Evolutionary conservation across 2,329 filamentous ascomycete genomes (phyloP).

Genomic region (Rhynchosporium graminicola): DNA sequence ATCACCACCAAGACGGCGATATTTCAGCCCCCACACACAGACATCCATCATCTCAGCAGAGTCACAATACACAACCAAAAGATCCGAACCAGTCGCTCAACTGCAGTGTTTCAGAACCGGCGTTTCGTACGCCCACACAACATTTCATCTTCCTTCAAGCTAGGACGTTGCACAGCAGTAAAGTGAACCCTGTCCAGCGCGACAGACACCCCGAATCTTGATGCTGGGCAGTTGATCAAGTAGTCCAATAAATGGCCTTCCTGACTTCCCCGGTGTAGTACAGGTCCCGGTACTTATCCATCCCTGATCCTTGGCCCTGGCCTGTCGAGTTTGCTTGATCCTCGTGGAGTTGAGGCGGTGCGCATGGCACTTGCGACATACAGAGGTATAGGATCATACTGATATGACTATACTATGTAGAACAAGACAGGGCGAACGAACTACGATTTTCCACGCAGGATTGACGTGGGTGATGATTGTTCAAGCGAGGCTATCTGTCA

Average conservation of each 20-base stretch:
- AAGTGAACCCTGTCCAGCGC: background rate
- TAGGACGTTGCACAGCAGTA: background rate
- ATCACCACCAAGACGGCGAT: constrained; percentile 1
- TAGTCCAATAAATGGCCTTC: background rate
- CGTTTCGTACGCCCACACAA: background rate
- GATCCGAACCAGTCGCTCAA: background rate
- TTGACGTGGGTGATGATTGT: background rate
- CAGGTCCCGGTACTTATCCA: background rate
- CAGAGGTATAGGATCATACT: background rate
- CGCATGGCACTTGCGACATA: background rate
- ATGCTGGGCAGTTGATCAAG: no score
- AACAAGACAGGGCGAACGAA: background rate
- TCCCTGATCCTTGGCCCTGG: background rate
- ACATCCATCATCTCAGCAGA: background rate
- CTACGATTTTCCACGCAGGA: background rate
- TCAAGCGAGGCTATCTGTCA: no score
- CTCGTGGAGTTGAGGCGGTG: background rate
- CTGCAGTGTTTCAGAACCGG: background rate
- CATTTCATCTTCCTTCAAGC: background rate
- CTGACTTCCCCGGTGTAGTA: background rate
- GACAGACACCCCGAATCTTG: no score
- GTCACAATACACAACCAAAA: constrained; percentile 3
- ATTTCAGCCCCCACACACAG: background rate
- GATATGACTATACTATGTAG: no score
- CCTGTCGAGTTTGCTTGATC: background rate